Conservation (phyloP, 1,139 yeast species). For the Pichiaceae sp. region DNA sequence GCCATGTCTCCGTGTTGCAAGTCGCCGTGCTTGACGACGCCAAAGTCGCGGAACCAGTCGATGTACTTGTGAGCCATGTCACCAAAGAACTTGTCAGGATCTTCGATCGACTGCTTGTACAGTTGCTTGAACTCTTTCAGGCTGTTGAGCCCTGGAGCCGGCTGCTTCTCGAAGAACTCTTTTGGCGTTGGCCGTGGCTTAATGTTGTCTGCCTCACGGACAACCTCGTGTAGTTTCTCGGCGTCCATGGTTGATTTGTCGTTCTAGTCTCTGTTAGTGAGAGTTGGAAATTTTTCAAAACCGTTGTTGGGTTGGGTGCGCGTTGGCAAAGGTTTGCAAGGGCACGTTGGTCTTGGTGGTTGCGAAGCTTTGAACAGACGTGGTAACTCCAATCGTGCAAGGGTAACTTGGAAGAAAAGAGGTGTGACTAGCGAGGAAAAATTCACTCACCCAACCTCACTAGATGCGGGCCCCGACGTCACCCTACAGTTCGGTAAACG, state of each 20-base stretch:
- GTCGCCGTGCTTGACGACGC: slow-evolving; percentile 64
- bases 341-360: too few species aligned
- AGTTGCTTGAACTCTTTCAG: slow-evolving; percentile 66
- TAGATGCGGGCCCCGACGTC: too few species aligned
- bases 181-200: slow-evolving; percentile 59
- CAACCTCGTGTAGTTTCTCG: slow-evolving; percentile 31
- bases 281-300: not conserved
- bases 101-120: slow-evolving; percentile 68
- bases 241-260: slow-evolving; percentile 12
- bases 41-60: slow-evolving; percentile 80
- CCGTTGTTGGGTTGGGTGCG: not conserved
- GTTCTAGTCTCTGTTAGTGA: not conserved
- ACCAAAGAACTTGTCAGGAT: slow-evolving; percentile 83
- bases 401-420: too few species aligned
- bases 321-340: not conserved
- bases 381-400: too few species aligned
- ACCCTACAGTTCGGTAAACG: too few species aligned
- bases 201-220: slow-evolving; percentile 76
- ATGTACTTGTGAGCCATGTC: slow-evolving; percentile 71
- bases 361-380: too few species aligned
- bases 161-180: slow-evolving; percentile 69
- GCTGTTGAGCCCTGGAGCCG: slow-evolving; percentile 30
- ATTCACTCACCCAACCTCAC: too few species aligned
- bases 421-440: too few species aligned
- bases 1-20: slow-evolving; percentile 72